Base-by-base conservation (phyloP, 164 flowering plant species). In the Buxus sempervirens region DNA sequence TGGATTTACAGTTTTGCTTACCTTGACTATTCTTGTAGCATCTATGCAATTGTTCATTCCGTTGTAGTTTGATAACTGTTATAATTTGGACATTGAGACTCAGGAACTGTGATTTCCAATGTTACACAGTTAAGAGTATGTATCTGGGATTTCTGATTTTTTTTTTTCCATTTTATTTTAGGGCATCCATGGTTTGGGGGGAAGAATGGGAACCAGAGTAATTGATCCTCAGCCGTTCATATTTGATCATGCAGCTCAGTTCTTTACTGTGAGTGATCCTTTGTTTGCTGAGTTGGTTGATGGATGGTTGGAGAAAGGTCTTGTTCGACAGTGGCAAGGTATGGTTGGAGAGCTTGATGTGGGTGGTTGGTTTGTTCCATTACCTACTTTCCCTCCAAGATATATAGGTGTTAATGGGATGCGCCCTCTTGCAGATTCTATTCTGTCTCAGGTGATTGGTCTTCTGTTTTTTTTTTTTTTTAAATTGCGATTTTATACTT, bases 231-330 rank as follows among this genome's bases (percentile, higher is more conserved):
- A 81, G 60, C 76, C 80, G 18, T 69, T 90, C 74, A 63, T 83
- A 25, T 95, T 95, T 78, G 97, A 95, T 73, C 98, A 95, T 70
- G 97, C 96, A 0, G 96, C 97, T 67, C 98, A 95, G 75, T 95
- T 86, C 79, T 95, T 95, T 68, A 92, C 93, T 0, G 97, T 81
- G 56, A 84, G 80, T 72, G 89, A 95, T 79, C 76, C 83, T 63
- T 73, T 75, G 60, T 92, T 95, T 80, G 76, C 76, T 32, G 82
- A 86, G 78, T 68, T 91, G 79, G 98, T 92, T 51, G 77, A 81
- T 76, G 77, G 62, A 25, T 95, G 97, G 97, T 71, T 83, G 67
- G 86, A 82, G 73, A 79, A 77, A 67, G 97, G 91, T 66, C 71
- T 95, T 60, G 82, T 92, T 57, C 75, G 78, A 26, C 75, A 80